These are phyloP conservation scores for Terana coerulea DNA, from an alignment of 768 basidiomycete genomes.

Conservation along the genomic window DNA sequence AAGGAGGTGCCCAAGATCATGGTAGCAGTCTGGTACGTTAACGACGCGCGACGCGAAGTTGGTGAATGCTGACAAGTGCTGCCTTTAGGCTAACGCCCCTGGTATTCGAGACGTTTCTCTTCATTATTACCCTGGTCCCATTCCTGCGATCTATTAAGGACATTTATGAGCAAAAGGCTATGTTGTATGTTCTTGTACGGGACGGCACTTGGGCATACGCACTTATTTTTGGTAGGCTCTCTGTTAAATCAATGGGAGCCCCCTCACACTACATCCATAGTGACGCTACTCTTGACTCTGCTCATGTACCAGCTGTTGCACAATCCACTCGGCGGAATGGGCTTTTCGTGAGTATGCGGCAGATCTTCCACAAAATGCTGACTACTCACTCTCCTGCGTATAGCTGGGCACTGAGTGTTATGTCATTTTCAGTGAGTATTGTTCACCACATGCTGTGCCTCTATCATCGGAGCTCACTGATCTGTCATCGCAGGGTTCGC, in stretches of 20 bases:
- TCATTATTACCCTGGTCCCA: constrained; percentile 5
- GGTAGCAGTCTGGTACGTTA: constrained; percentile 10
- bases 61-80: not conserved
- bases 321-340: constrained; percentile 16
- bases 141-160: not conserved
- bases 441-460: too few relatives aligned
- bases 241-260: too few relatives aligned
- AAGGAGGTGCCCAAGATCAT: not conserved
- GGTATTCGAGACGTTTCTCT: constrained; percentile 12
- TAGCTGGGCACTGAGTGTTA: constrained; percentile 5
- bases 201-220: constrained; percentile 16
- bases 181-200: constrained; percentile 11
- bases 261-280: constrained; percentile 3
- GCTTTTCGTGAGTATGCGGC: constrained; percentile 19
- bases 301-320: constrained; percentile 19
- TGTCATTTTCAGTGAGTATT: constrained; percentile 8
- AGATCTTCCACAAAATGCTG: not conserved
- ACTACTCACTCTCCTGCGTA: not conserved
- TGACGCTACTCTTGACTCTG: constrained; percentile 17
- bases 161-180: not conserved
- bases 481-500: not conserved
- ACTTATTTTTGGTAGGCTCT: constrained; percentile 7
- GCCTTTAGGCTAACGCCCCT: constrained; percentile 8
- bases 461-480: too few relatives aligned
- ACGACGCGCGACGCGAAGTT: too few relatives aligned